These are phyloP conservation scores for Aspergillus hancockii DNA, from an alignment of 495 filamentous ascomycete genomes.

Conservation along the genomic window DNA sequence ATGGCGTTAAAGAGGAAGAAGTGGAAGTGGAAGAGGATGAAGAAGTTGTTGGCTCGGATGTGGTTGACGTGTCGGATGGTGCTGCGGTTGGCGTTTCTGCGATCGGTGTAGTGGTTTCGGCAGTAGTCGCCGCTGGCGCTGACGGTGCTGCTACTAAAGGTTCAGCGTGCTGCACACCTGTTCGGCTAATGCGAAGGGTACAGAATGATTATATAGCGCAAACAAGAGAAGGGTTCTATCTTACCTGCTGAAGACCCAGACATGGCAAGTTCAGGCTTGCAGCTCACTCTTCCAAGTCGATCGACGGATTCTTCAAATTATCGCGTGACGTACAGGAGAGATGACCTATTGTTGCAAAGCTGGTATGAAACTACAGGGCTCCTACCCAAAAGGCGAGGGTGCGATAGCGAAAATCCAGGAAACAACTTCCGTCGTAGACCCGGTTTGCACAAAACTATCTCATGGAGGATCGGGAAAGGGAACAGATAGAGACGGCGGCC, in stretches of 20 bases:
- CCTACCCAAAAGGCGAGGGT: background rate
- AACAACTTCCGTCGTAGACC: background rate
- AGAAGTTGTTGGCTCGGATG: conserved; percentile 19
- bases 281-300: background rate
- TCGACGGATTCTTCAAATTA: background rate
- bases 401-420: background rate
- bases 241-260: conserved; percentile 1
- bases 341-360: background rate
- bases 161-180: background rate
- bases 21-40: conserved; percentile 29
- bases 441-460: background rate
- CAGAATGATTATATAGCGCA: background rate
- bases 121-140: conserved; percentile 13
- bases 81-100: conserved; percentile 16
- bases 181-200: background rate
- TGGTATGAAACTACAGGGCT: background rate
- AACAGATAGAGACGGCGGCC: background rate
- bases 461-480: background rate
- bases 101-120: conserved; percentile 15
- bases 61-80: conserved; percentile 13
- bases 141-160: conserved; percentile 4
- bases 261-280: background rate
- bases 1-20: conserved; percentile 24
- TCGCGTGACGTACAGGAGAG: background rate
- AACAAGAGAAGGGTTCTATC: background rate